phyloP scores from a whole-genome alignment of 768 basidiomycete species.

The Boletus patriciae region DNA sequence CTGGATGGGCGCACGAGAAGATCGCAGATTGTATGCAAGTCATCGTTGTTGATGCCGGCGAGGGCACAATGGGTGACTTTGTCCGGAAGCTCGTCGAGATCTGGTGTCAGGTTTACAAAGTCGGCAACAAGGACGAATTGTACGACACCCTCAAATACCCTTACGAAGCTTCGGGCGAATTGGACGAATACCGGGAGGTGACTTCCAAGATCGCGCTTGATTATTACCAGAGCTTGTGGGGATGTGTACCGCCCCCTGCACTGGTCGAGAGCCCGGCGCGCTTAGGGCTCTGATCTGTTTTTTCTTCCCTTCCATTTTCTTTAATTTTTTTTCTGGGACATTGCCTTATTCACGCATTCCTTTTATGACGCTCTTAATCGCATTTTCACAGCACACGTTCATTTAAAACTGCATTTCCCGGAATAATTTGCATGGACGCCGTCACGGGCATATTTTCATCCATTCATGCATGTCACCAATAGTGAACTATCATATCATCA shows the following conservation, averaged over 20 bases:
- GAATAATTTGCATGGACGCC: not conserved
- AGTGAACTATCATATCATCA: not conserved
- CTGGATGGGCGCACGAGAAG: constrained; percentile 10
- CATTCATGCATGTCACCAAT: not conserved
- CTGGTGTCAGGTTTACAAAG: constrained; percentile 31
- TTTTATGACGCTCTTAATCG: not conserved
- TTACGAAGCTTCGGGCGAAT: constrained; percentile 27
- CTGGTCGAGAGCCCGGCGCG: constrained; percentile 5
- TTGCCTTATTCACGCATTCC: not conserved
- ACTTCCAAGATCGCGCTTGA: constrained; percentile 9
- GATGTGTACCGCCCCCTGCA: constrained; percentile 10
- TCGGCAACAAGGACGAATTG: constrained; percentile 21
- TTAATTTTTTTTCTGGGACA: not conserved
- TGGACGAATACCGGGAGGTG: constrained; percentile 22
- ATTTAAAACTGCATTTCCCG: not conserved
- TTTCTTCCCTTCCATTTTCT: not conserved
- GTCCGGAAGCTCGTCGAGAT: constrained; percentile 26
- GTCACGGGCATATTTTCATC: not conserved
- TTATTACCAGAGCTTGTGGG: constrained; percentile 31
- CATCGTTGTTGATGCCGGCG: constrained; percentile 27
- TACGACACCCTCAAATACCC: constrained; percentile 20
- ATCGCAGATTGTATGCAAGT: constrained; percentile 34
- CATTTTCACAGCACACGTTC: not conserved
- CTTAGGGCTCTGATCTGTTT: constrained; percentile 2
- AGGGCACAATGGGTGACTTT: constrained; percentile 33